Conservation (phyloP, 2,329 filamentous ascomycete species). For the Hypomyces perniciosus region DNA sequence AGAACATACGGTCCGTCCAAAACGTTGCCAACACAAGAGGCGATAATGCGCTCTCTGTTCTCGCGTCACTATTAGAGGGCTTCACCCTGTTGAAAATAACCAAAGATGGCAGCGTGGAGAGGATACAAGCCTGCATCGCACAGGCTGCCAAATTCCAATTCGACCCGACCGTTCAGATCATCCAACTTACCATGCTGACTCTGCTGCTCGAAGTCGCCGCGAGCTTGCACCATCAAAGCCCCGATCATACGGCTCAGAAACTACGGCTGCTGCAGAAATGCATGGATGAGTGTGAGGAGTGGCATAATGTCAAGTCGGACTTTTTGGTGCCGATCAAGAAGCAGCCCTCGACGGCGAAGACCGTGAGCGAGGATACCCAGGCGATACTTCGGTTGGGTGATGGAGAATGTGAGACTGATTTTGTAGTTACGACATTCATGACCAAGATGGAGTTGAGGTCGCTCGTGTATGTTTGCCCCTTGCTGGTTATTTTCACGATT, state of each 20-base stretch:
- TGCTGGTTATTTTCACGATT: not conserved
- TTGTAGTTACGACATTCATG: conserved; percentile 54
- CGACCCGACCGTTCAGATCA: conserved; percentile 55
- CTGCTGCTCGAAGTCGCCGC: conserved; percentile 66
- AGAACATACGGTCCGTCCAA: conserved; percentile 61
- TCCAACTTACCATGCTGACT: conserved; percentile 60
- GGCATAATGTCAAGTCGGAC: conserved; percentile 42
- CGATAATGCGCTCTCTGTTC: conserved; percentile 59
- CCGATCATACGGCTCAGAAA: conserved; percentile 53
- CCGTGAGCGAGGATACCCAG: conserved; percentile 52
- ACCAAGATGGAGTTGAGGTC: conserved; percentile 53
- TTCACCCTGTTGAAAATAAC: conserved; percentile 60
- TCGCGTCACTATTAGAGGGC: conserved; percentile 62
- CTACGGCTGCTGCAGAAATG: conserved; percentile 55
- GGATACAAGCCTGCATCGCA: conserved; percentile 68
- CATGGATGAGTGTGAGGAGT: conserved; percentile 52
- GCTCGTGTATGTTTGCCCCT: conserved; percentile 40
- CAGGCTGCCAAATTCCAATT: conserved; percentile 66
- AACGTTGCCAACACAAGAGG: conserved; percentile 52
- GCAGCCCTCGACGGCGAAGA: conserved; percentile 39
- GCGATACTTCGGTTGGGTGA: conserved; percentile 46
- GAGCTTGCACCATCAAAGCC: conserved; percentile 57
- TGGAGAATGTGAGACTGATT: conserved; percentile 42
- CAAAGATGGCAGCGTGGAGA: conserved; percentile 60
- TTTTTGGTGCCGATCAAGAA: conserved; percentile 52